Percentiles rank a stretch among this genome's conserved stretches.
Conservation (phyloP, 164 flowering plant genomes). For the Tinospora cordifolia region DNA sequence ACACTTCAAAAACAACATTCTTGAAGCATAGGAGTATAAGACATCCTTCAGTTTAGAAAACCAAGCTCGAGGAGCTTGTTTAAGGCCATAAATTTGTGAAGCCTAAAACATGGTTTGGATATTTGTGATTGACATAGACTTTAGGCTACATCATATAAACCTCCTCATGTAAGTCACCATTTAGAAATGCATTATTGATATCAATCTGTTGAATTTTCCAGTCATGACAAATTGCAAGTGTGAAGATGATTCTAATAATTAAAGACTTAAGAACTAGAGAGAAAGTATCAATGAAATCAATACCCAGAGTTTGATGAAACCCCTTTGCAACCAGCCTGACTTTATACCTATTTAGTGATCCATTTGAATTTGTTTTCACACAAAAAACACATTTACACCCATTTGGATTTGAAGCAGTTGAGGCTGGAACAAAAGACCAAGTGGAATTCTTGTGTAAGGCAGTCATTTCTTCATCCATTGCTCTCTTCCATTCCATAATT, state of each 20-base stretch:
- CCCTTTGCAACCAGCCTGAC: not conserved
- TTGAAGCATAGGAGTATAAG: not conserved
- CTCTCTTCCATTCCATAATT: not conserved
- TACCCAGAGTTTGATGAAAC: not conserved
- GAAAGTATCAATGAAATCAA: conserved; percentile 3
- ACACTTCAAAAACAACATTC: not conserved
- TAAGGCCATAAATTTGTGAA: not conserved
- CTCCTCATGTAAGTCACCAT: not conserved
- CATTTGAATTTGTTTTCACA: not conserved
- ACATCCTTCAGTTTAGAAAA: not conserved
- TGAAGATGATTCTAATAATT: not conserved
- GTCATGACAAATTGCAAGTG: not conserved
- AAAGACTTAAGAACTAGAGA: not conserved
- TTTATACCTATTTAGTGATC: not conserved
- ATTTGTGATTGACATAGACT: not conserved
- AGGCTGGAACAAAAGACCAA: not conserved
- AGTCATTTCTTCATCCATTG: not conserved
- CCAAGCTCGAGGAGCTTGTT: not conserved
- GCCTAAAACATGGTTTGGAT: not conserved
- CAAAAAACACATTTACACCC: not conserved
- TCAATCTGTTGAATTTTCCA: conserved; percentile 2
- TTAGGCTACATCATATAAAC: not conserved
- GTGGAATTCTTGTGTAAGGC: not conserved
- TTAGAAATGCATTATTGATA: not conserved
- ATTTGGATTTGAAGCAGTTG: not conserved